Evolutionary conservation across 1,284 basidiomycete genomes (phyloP), one percentile per base, ranked within the genome.

Genomic region (Hymenochaete sp.): DNA sequence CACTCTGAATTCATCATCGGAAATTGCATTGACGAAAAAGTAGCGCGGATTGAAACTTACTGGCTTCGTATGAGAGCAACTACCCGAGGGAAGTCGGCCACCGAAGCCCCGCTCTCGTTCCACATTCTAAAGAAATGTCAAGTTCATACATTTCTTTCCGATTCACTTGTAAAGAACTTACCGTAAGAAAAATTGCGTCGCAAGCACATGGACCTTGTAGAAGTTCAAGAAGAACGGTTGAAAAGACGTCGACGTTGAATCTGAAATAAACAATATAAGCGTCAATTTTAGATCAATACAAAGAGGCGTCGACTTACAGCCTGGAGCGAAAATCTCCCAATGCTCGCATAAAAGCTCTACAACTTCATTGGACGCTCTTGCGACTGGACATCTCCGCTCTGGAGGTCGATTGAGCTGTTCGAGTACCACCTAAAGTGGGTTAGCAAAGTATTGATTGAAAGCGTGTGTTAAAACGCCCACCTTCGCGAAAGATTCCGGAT

Each of bases 221-320:
- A 93, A 90, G 55, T 89, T 87, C 50, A 97, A 73, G 61, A 97
- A 83, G 67, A 93, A 92, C 0, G 91, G 90, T 54, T 90, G 84
- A 63, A 90, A 93, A 1, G 81, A 76, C 1, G 86, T 83, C 3
- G 87, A 82, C 1, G 84, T 85, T 6, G 84, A 85, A 62, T 87
- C 85, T 85, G 41, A 42, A 46, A 55, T 57, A 56, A 53, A 38
- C n/a, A 44, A 56, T 37, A 56, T 63, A 32, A 5, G 16, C n/a
- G 19, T 21, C 18, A 2, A 10, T 21, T 19, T 9, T 25, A 35
- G 16, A 42, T 37, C 9, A 13, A 25, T 14, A 14, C 32, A 37
- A 21, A 8, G 42, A 29, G 40, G 13, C 14, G 25, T 51, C 47
- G 29, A 73, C 77, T 46, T 53, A 87, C 82, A 87, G 42, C 80